Conservation (phyloP, 306 rosid genomes). For the Prunus dulcis region DNA sequence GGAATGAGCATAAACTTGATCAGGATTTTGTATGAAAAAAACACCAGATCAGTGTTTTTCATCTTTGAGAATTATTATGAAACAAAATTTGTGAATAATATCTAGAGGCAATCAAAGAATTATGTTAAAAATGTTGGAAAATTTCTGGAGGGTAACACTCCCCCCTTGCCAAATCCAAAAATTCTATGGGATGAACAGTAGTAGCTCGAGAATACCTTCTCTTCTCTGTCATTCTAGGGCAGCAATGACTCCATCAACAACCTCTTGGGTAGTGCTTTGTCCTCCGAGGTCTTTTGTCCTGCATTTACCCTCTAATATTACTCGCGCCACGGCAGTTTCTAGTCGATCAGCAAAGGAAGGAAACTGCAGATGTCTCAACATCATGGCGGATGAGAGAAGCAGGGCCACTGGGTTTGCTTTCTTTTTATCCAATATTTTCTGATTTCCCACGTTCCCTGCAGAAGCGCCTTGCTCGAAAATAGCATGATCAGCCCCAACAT, state of each 20-base stretch:
- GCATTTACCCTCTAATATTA: constrained; percentile 52
- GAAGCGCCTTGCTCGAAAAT: constrained; percentile 92
- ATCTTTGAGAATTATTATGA: constrained; percentile 3
- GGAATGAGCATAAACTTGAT: background rate
- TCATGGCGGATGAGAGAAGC: constrained; percentile 86
- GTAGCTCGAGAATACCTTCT: background rate
- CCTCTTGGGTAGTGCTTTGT: constrained; percentile 69
- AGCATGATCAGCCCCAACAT: constrained; percentile 80
- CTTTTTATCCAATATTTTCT: constrained; percentile 42
- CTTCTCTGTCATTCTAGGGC: constrained; percentile 43
- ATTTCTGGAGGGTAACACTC: background rate
- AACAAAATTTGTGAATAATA: background rate
- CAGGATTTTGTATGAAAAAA: background rate
- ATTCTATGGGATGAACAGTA: background rate
- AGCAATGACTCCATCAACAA: constrained; percentile 61
- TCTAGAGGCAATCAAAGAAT: constrained; percentile 7
- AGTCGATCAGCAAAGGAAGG: constrained; percentile 76
- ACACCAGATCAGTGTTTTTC: background rate
- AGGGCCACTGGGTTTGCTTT: constrained; percentile 82
- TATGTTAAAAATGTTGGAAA: background rate
- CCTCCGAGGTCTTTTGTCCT: constrained; percentile 85
- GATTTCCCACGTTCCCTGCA: constrained; percentile 81
- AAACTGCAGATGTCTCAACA: constrained; percentile 85
- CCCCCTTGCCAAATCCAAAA: constrained; percentile 10
- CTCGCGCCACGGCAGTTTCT: constrained; percentile 63